Evolutionary conservation across 1,284 basidiomycete genomes (phyloP).

Genomic region (Naganishia cerealis): DNA sequence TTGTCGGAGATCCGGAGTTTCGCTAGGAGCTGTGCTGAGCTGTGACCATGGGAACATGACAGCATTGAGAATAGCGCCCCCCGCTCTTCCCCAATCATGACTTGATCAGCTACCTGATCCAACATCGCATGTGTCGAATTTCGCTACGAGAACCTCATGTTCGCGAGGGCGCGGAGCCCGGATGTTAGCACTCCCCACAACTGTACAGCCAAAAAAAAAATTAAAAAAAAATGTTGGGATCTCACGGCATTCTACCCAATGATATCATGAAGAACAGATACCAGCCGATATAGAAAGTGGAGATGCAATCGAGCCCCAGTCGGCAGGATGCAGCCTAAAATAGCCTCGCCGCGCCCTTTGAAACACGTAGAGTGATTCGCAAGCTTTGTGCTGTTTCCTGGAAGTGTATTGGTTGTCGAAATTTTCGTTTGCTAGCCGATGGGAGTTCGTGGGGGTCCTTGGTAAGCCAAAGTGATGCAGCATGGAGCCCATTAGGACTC

Average conservation of each 20-base stretch:
- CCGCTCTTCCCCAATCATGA: too few species aligned
- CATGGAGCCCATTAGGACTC: not conserved
- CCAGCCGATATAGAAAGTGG: not conserved
- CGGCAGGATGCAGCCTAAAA: slow-evolving; percentile 16
- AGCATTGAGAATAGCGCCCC: too few species aligned
- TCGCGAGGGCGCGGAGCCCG: slow-evolving; percentile 1
- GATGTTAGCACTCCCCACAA: not conserved
- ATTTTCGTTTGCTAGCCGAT: slow-evolving; percentile 20
- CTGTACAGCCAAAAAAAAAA: not conserved
- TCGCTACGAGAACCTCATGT: not conserved
- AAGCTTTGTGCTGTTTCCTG: not conserved
- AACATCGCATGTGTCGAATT: not conserved
- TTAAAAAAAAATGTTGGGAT: not conserved
- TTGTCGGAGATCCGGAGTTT: too few species aligned
- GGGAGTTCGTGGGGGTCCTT: slow-evolving; percentile 2
- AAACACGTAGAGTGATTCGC: not conserved
- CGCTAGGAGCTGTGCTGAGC: too few species aligned
- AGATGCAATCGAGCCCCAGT: slow-evolving; percentile 2
- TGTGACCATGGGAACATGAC: too few species aligned
- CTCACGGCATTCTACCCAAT: not conserved
- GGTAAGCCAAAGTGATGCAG: not conserved
- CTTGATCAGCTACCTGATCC: too few species aligned
- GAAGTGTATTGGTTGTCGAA: not conserved
- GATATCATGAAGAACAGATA: slow-evolving; percentile 7
- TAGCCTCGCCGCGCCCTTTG: not conserved